These are phyloP conservation scores for Termitomyces sp. DNA, from an alignment of 768 basidiomycete species.

Conservation along the genomic window DNA sequence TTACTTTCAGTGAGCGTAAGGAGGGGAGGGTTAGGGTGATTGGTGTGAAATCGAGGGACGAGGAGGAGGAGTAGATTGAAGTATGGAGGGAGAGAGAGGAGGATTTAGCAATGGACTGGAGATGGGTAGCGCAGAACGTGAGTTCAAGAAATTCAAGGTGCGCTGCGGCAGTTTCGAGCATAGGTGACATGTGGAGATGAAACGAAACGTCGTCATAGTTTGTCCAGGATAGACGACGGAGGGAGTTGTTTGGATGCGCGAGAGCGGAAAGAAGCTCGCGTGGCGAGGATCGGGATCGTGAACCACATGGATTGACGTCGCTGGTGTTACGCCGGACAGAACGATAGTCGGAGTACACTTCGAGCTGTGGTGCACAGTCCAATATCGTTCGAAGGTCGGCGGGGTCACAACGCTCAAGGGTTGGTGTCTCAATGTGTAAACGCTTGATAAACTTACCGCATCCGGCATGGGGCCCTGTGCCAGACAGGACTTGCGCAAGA, in stretches of 20 bases:
- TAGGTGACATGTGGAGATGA: constrained; percentile 49
- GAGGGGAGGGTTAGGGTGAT: constrained; percentile 49
- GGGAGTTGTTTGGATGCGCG: constrained; percentile 43
- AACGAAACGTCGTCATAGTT: constrained; percentile 62
- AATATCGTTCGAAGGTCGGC: constrained; percentile 65
- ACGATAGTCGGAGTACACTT: constrained; percentile 59
- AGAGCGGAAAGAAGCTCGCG: constrained; percentile 57
- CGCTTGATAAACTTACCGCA: constrained; percentile 51
- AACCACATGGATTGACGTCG: constrained; percentile 33
- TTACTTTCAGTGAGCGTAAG: constrained; percentile 63
- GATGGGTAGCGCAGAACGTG: constrained; percentile 47
- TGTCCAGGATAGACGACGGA: constrained; percentile 64
- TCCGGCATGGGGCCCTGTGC: constrained; percentile 24
- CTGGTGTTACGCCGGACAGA: constrained; percentile 54
- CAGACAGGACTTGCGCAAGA: constrained; percentile 29
- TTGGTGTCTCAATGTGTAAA: constrained; percentile 66
- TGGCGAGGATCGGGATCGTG: constrained; percentile 41
- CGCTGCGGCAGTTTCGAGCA: constrained; percentile 44
- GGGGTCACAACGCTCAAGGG: constrained; percentile 60
- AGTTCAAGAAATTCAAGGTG: constrained; percentile 67
- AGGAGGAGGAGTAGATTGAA: background rate
- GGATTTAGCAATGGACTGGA: constrained; percentile 23
- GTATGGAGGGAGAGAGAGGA: constrained; percentile 7
- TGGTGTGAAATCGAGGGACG: constrained; percentile 10
- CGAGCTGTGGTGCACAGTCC: constrained; percentile 54